A percentile compares a stretch with the other conserved stretches of the same genome.
Evolutionary conservation across 1,284 basidiomycete genomes (phyloP).

Genomic region (Mycena citricolor): DNA sequence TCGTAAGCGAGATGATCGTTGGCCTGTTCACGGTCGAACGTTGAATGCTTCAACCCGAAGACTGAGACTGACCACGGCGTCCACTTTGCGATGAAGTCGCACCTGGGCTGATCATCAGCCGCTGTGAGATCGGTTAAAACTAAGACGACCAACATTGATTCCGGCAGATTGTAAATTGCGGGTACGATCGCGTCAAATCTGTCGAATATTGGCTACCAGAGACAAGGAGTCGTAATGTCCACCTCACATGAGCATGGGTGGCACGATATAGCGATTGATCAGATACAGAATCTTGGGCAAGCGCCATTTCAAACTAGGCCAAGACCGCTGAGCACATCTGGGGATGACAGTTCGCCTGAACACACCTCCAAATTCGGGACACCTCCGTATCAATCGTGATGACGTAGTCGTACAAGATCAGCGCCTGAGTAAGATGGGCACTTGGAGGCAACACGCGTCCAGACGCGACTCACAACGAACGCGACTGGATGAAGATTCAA

Average conservation of each 20-base stretch:
- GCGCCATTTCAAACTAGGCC: conserved; percentile 9
- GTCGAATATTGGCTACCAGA: neutral
- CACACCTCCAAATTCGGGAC: conserved; percentile 9
- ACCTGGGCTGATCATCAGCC: neutral
- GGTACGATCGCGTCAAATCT: neutral
- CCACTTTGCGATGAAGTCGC: conserved; percentile 7
- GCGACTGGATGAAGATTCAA: conserved; percentile 2
- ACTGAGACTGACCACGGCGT: conserved; percentile 4
- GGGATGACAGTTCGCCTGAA: neutral
- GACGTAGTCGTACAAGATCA: conserved; percentile 13
- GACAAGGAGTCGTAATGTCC: neutral
- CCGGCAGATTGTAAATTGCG: conserved; percentile 3
- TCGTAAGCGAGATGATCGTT: conserved; percentile 23
- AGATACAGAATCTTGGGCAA: conserved; percentile 16
- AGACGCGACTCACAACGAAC: conserved; percentile 1
- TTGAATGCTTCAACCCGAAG: neutral
- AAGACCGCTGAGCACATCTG: neutral
- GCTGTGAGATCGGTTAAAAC: too few species aligned
- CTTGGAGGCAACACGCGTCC: neutral
- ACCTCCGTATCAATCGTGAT: conserved; percentile 15
- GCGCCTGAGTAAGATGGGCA: neutral
- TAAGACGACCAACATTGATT: neutral
- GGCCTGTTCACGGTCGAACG: too few species aligned
- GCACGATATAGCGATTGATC: conserved; percentile 18
- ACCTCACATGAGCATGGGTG: conserved; percentile 19